A percentile compares a stretch with the other conserved stretches of the same genome.
phyloP scores from a whole-genome alignment of 2,329 filamentous ascomycete genomes.

The Lecanicillium sp. region DNA sequence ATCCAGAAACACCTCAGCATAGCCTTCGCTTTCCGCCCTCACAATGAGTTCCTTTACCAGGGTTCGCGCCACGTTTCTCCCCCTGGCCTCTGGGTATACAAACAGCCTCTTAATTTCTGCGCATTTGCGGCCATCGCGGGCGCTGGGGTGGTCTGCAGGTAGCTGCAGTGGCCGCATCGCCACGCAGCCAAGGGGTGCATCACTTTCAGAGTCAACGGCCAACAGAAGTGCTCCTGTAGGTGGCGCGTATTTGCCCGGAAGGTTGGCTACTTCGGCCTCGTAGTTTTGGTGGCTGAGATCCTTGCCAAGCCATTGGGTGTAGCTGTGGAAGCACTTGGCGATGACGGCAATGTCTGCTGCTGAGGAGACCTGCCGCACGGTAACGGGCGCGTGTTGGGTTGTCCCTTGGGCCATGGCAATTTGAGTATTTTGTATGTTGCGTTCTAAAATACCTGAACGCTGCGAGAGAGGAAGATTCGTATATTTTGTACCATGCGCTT shows the following conservation, averaged over 20 bases:
- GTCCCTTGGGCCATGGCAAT: too few relatives aligned
- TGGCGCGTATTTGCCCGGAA: conserved; percentile 19
- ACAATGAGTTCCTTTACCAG: conserved; percentile 13
- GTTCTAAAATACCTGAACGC: too few relatives aligned
- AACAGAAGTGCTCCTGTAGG: conserved; percentile 17
- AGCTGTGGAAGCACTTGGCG: conserved; percentile 15
- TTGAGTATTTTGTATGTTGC: too few relatives aligned
- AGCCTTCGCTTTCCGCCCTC: conserved; percentile 11
- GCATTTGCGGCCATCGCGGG: conserved; percentile 6
- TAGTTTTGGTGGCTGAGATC: conserved; percentile 21
- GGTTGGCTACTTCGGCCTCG: conserved; percentile 12
- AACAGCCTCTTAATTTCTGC: conserved; percentile 20
- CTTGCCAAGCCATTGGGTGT: conserved; percentile 17
- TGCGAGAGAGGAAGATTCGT: too few relatives aligned
- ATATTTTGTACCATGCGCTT: too few relatives aligned
- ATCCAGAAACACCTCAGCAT: conserved; percentile 17
- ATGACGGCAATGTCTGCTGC: conserved; percentile 13
- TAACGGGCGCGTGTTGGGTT: conserved; percentile 1
- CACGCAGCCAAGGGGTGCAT: conserved; percentile 17
- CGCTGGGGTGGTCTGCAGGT: conserved; percentile 7
- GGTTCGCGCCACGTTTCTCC: conserved; percentile 14
- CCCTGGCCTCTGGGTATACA: conserved; percentile 19
- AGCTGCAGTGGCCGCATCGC: conserved; percentile 16
- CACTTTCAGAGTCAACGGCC: conserved; percentile 13
- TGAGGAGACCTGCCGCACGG: conserved; percentile 15